phyloP scores from a whole-genome alignment of 768 basidiomycete genomes.

The Pholiota molesta region DNA sequence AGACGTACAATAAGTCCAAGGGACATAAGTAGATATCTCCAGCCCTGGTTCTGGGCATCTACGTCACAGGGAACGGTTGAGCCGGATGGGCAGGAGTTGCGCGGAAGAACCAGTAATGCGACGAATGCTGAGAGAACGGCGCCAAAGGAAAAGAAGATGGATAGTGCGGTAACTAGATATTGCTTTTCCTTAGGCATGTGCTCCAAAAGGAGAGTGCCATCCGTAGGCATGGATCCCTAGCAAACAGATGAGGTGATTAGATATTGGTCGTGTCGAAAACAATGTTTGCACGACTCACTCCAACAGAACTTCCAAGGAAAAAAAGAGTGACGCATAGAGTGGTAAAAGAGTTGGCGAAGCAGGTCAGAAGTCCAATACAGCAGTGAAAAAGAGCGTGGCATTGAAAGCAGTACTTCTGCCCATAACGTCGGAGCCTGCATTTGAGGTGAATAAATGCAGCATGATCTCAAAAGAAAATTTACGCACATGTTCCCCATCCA shows the following conservation, averaged over 20 bases:
- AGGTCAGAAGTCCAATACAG: slow-evolving; percentile 81
- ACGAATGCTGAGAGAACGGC: slow-evolving; percentile 85
- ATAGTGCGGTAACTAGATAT: slow-evolving; percentile 89
- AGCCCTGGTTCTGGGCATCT: slow-evolving; percentile 75
- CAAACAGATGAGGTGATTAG: not conserved
- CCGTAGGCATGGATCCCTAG: slow-evolving; percentile 95
- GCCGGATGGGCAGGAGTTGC: slow-evolving; percentile 60
- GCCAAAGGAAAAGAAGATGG: slow-evolving; percentile 95
- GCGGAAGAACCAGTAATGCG: slow-evolving; percentile 78
- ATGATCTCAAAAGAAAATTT: not conserved
- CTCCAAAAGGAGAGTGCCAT: slow-evolving; percentile 90
- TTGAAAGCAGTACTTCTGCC: slow-evolving; percentile 94
- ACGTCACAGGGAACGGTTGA: slow-evolving; percentile 58
- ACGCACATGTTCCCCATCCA: slow-evolving; percentile 88
- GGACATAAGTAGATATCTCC: slow-evolving; percentile 81
- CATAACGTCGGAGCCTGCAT: slow-evolving; percentile 77
- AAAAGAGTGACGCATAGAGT: slow-evolving; percentile 80
- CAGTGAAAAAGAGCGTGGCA: slow-evolving; percentile 86
- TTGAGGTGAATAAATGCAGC: not conserved
- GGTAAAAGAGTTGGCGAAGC: slow-evolving; percentile 69
- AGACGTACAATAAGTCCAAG: slow-evolving; percentile 81
- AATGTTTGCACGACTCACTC: slow-evolving; percentile 55
- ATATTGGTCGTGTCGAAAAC: not conserved
- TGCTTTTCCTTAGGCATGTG: slow-evolving; percentile 92
- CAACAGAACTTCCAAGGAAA: slow-evolving; percentile 90